Evolutionary conservation across 1,284 basidiomycete genomes (phyloP), one percentile per base, ranked within the genome.

Genomic region (Ceratobasidium sp.): DNA sequence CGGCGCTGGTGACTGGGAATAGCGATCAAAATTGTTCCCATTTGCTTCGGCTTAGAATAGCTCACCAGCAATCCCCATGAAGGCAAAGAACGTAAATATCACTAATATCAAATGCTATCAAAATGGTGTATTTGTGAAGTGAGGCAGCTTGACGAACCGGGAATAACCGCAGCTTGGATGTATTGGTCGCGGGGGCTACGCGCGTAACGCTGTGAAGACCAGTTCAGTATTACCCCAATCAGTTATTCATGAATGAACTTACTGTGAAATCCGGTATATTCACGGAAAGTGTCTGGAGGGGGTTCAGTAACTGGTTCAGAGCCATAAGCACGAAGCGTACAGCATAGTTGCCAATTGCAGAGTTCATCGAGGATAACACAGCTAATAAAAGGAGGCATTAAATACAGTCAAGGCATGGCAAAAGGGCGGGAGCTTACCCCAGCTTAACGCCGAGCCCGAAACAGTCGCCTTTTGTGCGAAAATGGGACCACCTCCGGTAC

Each of bases 311-410:
- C 72, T 73, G n/a, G 70, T 69, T 2, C 75, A 76, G 43, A 78
- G 75, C 13, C 77, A 73, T 42, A 68, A 71, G 70, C 70, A 76
- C 75, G 15, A 75, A 74, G 25, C 74, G 69, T 8, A 79, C 74
- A 0, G 85, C 79, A 74, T 87, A 91, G 64, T 86, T 83, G 0
- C 88, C 87, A 13, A 91, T 77, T 2, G 88, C 86, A 69, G 87
- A 87, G 74, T 90, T 91, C 69, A 92, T 76, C 0, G 87, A 84
- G 64, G 82, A 83, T 50, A 93, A 77, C 87, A 87, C 90, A n/a
- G 87, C 62, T 65, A 35, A 15, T 17, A 15, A 40, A 40, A 40
- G 10, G 22, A 47, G 22, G 45, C 6, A 47, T 6, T 22, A 12
- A 8, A 47, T 47, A 12, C 7, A 10, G n/a, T 12, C 45, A 20